Evolutionary conservation across 768 basidiomycete genomes (phyloP), one percentile per base, ranked within the genome.

Genomic region (Dendrothele bispora): DNA sequence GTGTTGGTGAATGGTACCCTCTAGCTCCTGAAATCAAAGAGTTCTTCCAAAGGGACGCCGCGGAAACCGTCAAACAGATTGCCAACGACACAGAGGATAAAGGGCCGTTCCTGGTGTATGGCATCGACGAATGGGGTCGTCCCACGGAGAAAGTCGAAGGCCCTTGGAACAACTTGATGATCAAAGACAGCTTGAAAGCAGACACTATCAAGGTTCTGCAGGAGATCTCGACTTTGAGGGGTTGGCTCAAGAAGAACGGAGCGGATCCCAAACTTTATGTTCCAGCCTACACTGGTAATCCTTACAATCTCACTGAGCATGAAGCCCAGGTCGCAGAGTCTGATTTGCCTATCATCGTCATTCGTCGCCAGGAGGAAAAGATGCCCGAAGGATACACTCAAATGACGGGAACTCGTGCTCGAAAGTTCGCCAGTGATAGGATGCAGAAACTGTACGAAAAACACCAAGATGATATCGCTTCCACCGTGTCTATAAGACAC

Each of bases 1-100:
- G 64, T n/a, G 54, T 73, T 1, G 71, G 63, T 20, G 53, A 63
- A 20, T 68, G 65, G 66, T 63, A 64, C 40, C 15, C 39, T 17
- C 55, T 44, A n/a, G 52, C 58, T 24, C 52, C 57, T 22, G 62
- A 62, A 55, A 34, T 56, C 27, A 54, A 38, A 46, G 55, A 56
- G 49, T 45, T 17, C 4, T 52, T 50, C 52, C 50, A 43, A 30
- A 51, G 56, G 44, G 54, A 53, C 15, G 43, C 57, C n/a, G 45
- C 25, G 14, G 60, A 47, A 27, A 46, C 47, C 14, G 17, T 43
- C 38, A 48, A 21, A 10, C 32, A 29, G 5, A 15, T 24, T 18
- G 28, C 14, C 24, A 14, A 34, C n/a, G n/a, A n/a, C n/a, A n/a
- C n/a, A n/a, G n/a, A n/a, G 27, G 46, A 35, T 24, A 38, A 36